Conservation (phyloP, 2,329 filamentous ascomycete species). For the Nothopassalora personata region DNA sequence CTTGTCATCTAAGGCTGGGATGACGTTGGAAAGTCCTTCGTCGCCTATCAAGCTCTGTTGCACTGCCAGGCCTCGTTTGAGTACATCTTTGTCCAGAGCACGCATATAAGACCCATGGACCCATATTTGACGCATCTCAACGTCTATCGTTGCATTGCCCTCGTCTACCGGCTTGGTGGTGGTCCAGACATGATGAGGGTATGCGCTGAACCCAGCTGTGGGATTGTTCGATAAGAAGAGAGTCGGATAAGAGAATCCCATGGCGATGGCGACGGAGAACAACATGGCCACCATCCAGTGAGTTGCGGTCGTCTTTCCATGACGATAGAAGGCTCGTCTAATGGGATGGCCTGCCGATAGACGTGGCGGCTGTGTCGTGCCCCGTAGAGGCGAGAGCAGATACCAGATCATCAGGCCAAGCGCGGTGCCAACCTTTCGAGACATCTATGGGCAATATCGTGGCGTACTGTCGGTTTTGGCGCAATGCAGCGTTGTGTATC, state of each 20-base stretch:
- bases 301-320: slow-evolving; percentile 64
- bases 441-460: neutral
- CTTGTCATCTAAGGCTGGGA: slow-evolving; percentile 22
- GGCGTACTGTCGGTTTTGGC: neutral
- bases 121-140: slow-evolving; percentile 80
- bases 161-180: slow-evolving; percentile 32
- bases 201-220: slow-evolving; percentile 62
- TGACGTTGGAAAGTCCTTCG: slow-evolving; percentile 19
- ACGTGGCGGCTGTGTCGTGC: slow-evolving; percentile 68
- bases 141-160: slow-evolving; percentile 52
- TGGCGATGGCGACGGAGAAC: slow-evolving; percentile 65
- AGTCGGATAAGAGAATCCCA: slow-evolving; percentile 67
- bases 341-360: slow-evolving; percentile 61
- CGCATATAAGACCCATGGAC: slow-evolving; percentile 76
- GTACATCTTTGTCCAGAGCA: slow-evolving; percentile 60
- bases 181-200: slow-evolving; percentile 78
- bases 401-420: slow-evolving; percentile 35
- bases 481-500: neutral
- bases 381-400: slow-evolving; percentile 68
- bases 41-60: slow-evolving; percentile 64
- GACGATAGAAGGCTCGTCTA: slow-evolving; percentile 59
- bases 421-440: slow-evolving; percentile 3
- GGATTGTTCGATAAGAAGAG: slow-evolving; percentile 69
- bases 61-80: slow-evolving; percentile 62
- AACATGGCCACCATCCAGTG: slow-evolving; percentile 71